Conservation (phyloP, 371 early-diverging fungal species). For the Conidiobolus incongruus region DNA sequence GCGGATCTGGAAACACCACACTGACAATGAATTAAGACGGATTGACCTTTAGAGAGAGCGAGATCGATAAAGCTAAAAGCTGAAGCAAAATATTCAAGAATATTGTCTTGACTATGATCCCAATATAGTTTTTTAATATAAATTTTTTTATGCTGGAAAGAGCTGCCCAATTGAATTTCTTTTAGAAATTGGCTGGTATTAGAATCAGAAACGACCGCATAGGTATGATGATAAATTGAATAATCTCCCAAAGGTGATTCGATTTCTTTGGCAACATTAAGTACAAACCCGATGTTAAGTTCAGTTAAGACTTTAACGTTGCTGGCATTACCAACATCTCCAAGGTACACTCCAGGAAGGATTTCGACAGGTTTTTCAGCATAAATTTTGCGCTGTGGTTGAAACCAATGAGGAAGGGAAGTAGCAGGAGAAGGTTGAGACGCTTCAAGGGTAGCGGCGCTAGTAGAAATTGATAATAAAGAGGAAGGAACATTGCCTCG, state of each 20-base stretch:
- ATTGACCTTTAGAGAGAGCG: conserved; percentile 22
- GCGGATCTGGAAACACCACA: conserved; percentile 79
- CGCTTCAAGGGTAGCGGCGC: too few species aligned
- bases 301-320: conserved; percentile 15
- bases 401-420: too few species aligned
- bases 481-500: too few species aligned
- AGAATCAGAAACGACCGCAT: background rate
- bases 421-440: too few species aligned
- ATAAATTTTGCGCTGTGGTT: conserved; percentile 10
- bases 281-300: conserved; percentile 26
- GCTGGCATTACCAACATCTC: conserved; percentile 33
- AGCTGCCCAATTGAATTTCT: background rate
- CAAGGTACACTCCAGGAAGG: conserved; percentile 41
- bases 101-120: conserved; percentile 51
- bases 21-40: conserved; percentile 70
- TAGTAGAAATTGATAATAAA: too few species aligned
- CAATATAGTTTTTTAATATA: conserved; percentile 43
- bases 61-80: conserved; percentile 49
- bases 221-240: too few species aligned
- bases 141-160: conserved; percentile 4
- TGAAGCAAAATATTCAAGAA: conserved; percentile 27
- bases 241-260: conserved; percentile 10
- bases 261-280: conserved; percentile 65
- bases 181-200: background rate
- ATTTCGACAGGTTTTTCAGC: conserved; percentile 24